These are phyloP conservation scores for Spatholobus suberectus DNA, from an alignment of 306 rosid genomes.

Conservation along the genomic window DNA sequence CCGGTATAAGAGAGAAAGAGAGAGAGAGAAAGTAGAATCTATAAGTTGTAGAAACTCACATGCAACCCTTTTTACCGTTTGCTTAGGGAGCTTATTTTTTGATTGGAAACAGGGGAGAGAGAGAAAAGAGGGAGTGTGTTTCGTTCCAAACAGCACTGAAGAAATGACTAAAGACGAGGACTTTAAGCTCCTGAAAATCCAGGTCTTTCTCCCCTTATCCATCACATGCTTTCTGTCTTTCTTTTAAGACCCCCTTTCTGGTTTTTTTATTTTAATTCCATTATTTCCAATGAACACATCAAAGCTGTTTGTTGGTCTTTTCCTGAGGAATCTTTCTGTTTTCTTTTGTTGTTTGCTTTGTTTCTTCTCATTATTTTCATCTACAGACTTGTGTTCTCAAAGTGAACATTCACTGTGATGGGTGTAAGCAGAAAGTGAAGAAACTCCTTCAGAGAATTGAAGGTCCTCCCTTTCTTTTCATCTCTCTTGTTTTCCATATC, in stretches of 20 bases:
- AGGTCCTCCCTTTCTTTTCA: slow-evolving; percentile 60
- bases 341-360: slow-evolving; percentile 45
- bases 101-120: slow-evolving; percentile 42
- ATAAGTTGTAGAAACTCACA: slow-evolving; percentile 45
- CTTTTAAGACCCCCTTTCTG: slow-evolving; percentile 20
- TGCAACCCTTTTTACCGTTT: slow-evolving; percentile 35
- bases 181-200: slow-evolving; percentile 96
- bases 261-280: background rate
- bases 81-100: slow-evolving; percentile 33
- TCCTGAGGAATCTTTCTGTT: slow-evolving; percentile 54
- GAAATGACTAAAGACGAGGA: slow-evolving; percentile 96
- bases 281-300: slow-evolving; percentile 32
- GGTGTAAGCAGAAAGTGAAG: slow-evolving; percentile 98
- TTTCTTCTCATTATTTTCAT: slow-evolving; percentile 30
- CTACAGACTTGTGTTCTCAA: slow-evolving; percentile 88
- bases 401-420: slow-evolving; percentile 98
- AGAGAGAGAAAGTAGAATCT: slow-evolving; percentile 43
- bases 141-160: slow-evolving; percentile 59
- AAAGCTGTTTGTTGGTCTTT: slow-evolving; percentile 48
- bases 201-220: slow-evolving; percentile 55
- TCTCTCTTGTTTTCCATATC: background rate
- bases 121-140: slow-evolving; percentile 36
- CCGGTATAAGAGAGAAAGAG: background rate
- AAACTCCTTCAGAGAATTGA: slow-evolving; percentile 95
- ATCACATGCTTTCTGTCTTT: slow-evolving; percentile 45